Base-by-base conservation (phyloP, 2,329 filamentous ascomycete species). In the Paraconiothyrium brasiliense region DNA sequence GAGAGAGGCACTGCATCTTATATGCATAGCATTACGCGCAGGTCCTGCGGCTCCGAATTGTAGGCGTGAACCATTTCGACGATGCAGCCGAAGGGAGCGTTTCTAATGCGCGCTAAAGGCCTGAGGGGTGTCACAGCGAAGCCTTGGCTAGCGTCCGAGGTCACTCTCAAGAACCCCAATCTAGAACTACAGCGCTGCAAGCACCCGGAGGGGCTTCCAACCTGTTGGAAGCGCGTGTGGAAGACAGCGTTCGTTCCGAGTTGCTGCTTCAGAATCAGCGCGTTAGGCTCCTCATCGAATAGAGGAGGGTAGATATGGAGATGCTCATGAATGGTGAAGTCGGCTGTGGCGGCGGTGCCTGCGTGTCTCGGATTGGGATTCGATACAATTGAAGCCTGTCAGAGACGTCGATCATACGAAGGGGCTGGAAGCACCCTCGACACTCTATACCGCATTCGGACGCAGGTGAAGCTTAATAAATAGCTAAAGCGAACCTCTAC, bases 331-430 rank as follows among this genome's bases (percentile, higher is more conserved):
- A 32, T 13, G 43, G 5, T 54, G 10, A 4, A 22, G 13, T 32
- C 43, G 54, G 43, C 20, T 46, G 43, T 27, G 30, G 39, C 54
- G 41, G 54, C 54, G 54, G n/a, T 39, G 37, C 6, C n/a, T 22
- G 52, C 34, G 41, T 46, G 52, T 55, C 41, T 55, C 43, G 54
- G 39, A 30, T 37, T 44, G 54, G 54, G 54, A 20, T 56, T 35
- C 54, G 54, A 56, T 30, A 56, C 54, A 56, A 1, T 41, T 37
- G 41, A 56, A 41, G 43, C 20, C 27, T 56, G 54, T 56, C 54
- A 39, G 27, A 56, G 43, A 56, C 54, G 54, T 47, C 54, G 54
- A 56, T 56, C 54, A 56, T 47, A 56, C 54, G n/a, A 27, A 56
- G 30, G 52, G 52, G 52, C 39, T 46, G 24, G 24, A 55, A 30